These are phyloP conservation scores for Mycocentrospora acerina DNA, from an alignment of 2,329 filamentous ascomycete genomes.

Conservation along the genomic window DNA sequence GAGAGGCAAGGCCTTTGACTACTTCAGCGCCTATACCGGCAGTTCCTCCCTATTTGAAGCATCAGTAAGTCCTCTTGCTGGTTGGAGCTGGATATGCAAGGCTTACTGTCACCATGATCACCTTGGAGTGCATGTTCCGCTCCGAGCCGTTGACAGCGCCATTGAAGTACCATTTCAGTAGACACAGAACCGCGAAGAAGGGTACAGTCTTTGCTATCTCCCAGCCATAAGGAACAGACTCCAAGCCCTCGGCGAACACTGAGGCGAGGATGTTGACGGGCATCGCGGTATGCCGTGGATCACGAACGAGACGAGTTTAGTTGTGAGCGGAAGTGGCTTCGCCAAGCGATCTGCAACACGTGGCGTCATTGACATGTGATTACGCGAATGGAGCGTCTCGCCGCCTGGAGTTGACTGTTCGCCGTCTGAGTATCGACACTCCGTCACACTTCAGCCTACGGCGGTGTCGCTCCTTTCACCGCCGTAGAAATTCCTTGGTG, in stretches of 20 bases:
- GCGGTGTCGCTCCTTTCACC: conserved; percentile 12
- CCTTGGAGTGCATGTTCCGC: conserved; percentile 86
- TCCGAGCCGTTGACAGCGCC: conserved; percentile 75
- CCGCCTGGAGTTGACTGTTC: conserved; percentile 7
- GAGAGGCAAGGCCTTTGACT: conserved; percentile 70
- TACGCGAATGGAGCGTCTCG: conserved; percentile 15
- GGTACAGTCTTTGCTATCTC: conserved; percentile 55
- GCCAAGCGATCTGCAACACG: conserved; percentile 23
- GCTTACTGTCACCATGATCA: conserved; percentile 82
- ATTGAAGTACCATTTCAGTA: conserved; percentile 74
- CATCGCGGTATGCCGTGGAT: conserved; percentile 49
- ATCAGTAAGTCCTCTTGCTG: conserved; percentile 14
- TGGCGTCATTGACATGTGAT: conserved; percentile 35
- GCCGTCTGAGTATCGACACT: too few relatives aligned
- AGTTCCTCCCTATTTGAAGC: conserved; percentile 68
- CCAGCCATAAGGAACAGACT: conserved; percentile 56
- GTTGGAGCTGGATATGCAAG: neutral
- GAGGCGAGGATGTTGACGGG: conserved; percentile 61
- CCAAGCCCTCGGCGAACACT: conserved; percentile 56
- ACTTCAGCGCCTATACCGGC: conserved; percentile 85
- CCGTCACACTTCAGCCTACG: conserved; percentile 1
- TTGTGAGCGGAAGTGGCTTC: conserved; percentile 25
- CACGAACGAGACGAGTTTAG: conserved; percentile 19
- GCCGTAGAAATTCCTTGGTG: conserved; percentile 1
- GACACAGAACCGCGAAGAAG: conserved; percentile 54